Conservation (phyloP, 1,284 basidiomycete species). For the Pulveroboletus sp. region DNA sequence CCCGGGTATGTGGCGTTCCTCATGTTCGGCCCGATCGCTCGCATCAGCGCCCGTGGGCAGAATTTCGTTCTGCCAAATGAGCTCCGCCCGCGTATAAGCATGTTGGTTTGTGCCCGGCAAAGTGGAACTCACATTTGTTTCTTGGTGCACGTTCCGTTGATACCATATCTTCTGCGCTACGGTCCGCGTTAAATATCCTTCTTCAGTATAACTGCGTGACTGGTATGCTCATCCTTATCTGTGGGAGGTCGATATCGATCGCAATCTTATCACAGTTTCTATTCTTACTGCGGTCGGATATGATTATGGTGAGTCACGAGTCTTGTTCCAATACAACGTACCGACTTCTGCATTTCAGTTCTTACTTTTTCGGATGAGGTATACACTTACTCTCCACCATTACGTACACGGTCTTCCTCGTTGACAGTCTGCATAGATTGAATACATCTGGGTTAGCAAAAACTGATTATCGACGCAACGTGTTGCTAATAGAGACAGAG, state of each 20-base stretch:
- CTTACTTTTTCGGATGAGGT: constrained; percentile 2
- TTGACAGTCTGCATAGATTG: background rate
- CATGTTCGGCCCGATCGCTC: too few species aligned
- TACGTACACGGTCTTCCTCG: background rate
- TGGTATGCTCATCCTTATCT: background rate
- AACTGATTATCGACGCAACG: background rate
- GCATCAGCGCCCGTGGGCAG: too few species aligned
- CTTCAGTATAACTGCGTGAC: background rate
- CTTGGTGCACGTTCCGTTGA: too few species aligned
- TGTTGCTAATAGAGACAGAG: background rate
- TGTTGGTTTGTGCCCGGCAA: too few species aligned
- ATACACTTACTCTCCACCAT: background rate
- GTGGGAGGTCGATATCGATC: background rate
- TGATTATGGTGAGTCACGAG: constrained; percentile 2
- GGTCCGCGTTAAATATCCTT: background rate
- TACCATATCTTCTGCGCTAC: constrained; percentile 1
- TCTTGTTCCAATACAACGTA: too few species aligned
- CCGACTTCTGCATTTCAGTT: background rate
- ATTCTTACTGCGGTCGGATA: background rate
- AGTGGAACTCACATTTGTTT: too few species aligned
- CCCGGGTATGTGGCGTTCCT: too few species aligned
- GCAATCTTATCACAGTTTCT: background rate
- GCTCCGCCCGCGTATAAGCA: background rate
- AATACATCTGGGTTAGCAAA: constrained; percentile 5
- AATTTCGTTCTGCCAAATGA: background rate